Evolutionary conservation across 257 asterid species (phyloP).

Genomic region (Verbascum thapsus): DNA sequence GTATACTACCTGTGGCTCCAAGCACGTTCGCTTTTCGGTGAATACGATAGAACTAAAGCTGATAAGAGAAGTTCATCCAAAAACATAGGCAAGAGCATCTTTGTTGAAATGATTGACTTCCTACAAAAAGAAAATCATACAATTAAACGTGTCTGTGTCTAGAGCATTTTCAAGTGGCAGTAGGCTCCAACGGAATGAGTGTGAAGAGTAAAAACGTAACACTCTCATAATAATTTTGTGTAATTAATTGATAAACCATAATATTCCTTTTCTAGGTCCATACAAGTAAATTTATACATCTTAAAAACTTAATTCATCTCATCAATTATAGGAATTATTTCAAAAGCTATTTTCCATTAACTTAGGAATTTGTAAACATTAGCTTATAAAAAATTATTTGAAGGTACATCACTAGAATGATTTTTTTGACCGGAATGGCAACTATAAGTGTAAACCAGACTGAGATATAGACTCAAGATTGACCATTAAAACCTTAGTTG

Average conservation of each 20-base stretch:
- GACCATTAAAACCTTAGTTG: too few relatives aligned
- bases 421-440: background rate
- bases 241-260: background rate
- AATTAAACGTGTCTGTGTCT: background rate
- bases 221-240: background rate
- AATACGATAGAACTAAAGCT: constrained; percentile 65
- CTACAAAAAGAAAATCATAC: constrained; percentile 41
- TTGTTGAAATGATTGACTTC: constrained; percentile 65
- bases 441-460: background rate
- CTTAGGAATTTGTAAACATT: background rate
- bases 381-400: constrained; percentile 1
- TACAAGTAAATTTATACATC: constrained; percentile 2
- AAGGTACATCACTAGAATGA: background rate
- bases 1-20: constrained; percentile 85
- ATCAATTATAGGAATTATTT: constrained; percentile 14
- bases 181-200: too few relatives aligned
- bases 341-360: constrained; percentile 1
- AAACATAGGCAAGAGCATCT: constrained; percentile 41
- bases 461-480: background rate
- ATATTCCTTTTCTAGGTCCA: background rate
- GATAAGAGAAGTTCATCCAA: constrained; percentile 78
- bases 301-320: background rate
- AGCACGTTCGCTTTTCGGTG: constrained; percentile 91
- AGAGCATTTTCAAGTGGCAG: constrained; percentile 5
- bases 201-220: background rate